These are phyloP conservation scores for Licmophora abbreviata DNA, from an alignment of 108 stramenopile genomes.

Conservation along the genomic window DNA sequence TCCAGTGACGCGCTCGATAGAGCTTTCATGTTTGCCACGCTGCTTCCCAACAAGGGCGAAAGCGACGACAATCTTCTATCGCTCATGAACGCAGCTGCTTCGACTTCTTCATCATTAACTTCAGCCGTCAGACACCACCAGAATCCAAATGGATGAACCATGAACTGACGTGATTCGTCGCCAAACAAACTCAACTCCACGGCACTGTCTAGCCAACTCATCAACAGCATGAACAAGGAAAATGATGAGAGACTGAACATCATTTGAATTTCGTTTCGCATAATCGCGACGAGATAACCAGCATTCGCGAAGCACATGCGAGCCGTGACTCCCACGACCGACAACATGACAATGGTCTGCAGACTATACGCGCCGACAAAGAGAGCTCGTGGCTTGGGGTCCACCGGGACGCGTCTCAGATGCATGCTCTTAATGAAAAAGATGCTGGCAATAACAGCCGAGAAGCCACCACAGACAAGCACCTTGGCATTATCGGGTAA, in stretches of 20 bases:
- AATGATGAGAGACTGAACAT: conserved; percentile 45
- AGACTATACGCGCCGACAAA: conserved; percentile 58
- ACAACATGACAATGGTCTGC: conserved; percentile 44
- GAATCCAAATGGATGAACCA: conserved; percentile 75
- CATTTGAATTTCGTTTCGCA: conserved; percentile 65
- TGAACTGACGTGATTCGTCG: conserved; percentile 24
- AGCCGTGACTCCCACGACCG: conserved; percentile 37
- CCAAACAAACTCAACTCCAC: conserved; percentile 60
- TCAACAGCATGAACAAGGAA: conserved; percentile 45
- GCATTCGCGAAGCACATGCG: conserved; percentile 37
- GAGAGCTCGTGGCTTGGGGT: conserved; percentile 33
- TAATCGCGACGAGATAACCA: conserved; percentile 35
- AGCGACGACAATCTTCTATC: conserved; percentile 17
- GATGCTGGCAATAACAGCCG: conserved; percentile 53
- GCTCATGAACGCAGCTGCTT: not conserved
- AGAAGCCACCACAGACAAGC: conserved; percentile 71
- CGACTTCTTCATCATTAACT: conserved; percentile 13
- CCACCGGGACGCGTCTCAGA: conserved; percentile 58
- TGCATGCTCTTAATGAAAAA: conserved; percentile 82
- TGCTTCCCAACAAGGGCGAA: conserved; percentile 28
- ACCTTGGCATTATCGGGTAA: conserved; percentile 63
- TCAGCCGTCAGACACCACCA: conserved; percentile 51
- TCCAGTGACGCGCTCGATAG: too few species aligned
- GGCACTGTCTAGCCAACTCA: conserved; percentile 71
- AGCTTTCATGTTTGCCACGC: conserved; percentile 26